These are phyloP conservation scores for Endoconidiophora laricicola DNA, from an alignment of 2,329 filamentous ascomycete genomes.

Conservation along the genomic window DNA sequence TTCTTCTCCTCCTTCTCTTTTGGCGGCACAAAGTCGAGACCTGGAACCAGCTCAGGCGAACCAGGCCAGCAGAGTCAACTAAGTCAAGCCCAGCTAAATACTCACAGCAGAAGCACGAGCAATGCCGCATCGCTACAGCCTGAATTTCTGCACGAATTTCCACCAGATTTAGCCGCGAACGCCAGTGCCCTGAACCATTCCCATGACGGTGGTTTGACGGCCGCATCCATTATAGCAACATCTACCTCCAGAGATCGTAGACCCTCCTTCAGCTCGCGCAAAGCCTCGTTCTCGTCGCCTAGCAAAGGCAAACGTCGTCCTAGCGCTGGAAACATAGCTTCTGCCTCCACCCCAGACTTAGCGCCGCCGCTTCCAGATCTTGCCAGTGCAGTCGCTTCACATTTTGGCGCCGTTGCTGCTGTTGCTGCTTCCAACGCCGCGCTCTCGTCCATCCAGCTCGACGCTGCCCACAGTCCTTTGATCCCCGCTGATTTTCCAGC, in stretches of 20 bases:
- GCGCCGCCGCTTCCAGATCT: conserved; percentile 36
- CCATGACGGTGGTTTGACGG: not conserved
- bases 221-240: not conserved
- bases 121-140: conserved; percentile 11
- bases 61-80: conserved; percentile 9
- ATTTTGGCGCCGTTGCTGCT: conserved; percentile 17
- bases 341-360: conserved; percentile 26
- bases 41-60: conserved; percentile 23
- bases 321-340: conserved; percentile 23
- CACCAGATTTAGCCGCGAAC: conserved; percentile 10
- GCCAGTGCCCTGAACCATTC: conserved; percentile 8
- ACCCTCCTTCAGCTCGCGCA: conserved; percentile 27
- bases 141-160: conserved; percentile 13
- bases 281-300: conserved; percentile 31
- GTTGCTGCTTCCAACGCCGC: not conserved
- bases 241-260: conserved; percentile 29
- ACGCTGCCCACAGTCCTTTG: conserved; percentile 9
- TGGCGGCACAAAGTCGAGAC: conserved; percentile 19
- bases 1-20: conserved; percentile 21
- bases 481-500: conserved; percentile 12
- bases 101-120: conserved; percentile 13
- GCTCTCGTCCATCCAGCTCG: not conserved
- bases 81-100: conserved; percentile 13
- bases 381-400: conserved; percentile 31
- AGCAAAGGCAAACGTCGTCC: conserved; percentile 23